Base-by-base conservation (phyloP, 2,329 filamentous ascomycete genomes). In the Monosporascus sp. region DNA sequence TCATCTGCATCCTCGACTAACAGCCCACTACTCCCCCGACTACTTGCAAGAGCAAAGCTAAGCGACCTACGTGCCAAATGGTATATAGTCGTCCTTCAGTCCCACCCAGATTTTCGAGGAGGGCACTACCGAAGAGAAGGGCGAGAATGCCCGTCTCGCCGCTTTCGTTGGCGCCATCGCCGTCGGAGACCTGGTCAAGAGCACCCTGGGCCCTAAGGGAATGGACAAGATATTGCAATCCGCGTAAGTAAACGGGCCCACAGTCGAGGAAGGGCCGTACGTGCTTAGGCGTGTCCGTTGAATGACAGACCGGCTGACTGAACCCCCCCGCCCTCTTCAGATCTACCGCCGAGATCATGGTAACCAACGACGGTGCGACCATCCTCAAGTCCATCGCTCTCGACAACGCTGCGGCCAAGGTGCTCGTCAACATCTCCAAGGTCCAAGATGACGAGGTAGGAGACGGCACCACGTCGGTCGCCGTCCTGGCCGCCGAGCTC, bases 161-260 rank as follows among this genome's bases (percentile, higher is more conserved):
- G 93, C 93, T 60, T 99, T 99, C 67, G 93, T 99, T 52, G 94
- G 94, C 65, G 94, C 94, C 70, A 99, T 99, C 68, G 94, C 94
- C 52, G 94, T 99, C 47, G 94, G 94, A 51, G 94, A 99, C 66
- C 75, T 99, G 62, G 94, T 99, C 51, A 99, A 99, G 82, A 96
- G 90, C 72, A 97, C 94, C 11, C 77, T 99, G 37, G 94, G 94
- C 6, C 94, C 94, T 38, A 97, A 97, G 78, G 94, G 94, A 63
- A 97, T 97, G 92, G 94, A 97, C 80, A 97, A 96, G 80, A 96
- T 96, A 71, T 78, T 96, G 69, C 91, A 96, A 73, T 96, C 91
- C 71, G 92, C 90, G 88, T 94, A 84, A 60, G 87, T 82, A 55
- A 51, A 47, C 49, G 48, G 9, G 31, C n/a, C 31, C 31, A 14